Evolutionary conservation across 345 rosid species (phyloP), one percentile per base, ranked within the genome.

Genomic region (Anastatica hierochuntica): DNA sequence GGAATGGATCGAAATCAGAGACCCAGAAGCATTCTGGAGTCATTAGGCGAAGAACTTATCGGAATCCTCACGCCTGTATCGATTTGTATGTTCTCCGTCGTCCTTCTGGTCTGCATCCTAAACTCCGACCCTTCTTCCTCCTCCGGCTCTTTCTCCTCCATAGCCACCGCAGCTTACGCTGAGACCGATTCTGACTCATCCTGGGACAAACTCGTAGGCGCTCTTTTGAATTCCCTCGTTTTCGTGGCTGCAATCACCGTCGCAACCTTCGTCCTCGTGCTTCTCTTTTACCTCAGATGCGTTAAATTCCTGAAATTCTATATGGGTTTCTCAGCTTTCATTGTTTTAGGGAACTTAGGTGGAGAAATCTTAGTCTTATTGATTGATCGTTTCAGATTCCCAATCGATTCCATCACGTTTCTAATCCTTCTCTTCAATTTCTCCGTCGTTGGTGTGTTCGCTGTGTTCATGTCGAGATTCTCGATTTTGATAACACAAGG

Each of bases 291-390:
- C 64, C 67, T 87, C 44, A 74, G 95, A 67, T 84, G 96, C 71
- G 78, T 83, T 16, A 73, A 51, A 30, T 84, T 87, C 84, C 74
- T 84, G 56, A 82, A 72, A 57, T 44, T 68, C 50, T 79, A 87
- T 76, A 81, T 84, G 92, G 96, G 78, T 41, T 87, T 90, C 74
- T 87, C 95, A 21, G 79, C 95, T 24, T 90, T 90, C 60, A 44
- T 80, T 23, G 98, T 87, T 23, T 65, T 90, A 71, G 88, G 69
- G 3, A 84, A 84, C 59, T 30, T 82, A 74, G 98, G 95, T 15
- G 96, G 95, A 59, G 89, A 87, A 62, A 67, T 84, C 53, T 63
- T 81, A 7, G 63, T 82, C 53, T 64, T 84, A 14, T 18, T 84
- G 18, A 67, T 86, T 6, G 72, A 67, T 24, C 62, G 77, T 11